A percentile compares a stretch with the other conserved stretches of the same genome.
Evolutionary conservation across 164 flowering plant species (phyloP).

Genomic region (Platanus orientalis): DNA sequence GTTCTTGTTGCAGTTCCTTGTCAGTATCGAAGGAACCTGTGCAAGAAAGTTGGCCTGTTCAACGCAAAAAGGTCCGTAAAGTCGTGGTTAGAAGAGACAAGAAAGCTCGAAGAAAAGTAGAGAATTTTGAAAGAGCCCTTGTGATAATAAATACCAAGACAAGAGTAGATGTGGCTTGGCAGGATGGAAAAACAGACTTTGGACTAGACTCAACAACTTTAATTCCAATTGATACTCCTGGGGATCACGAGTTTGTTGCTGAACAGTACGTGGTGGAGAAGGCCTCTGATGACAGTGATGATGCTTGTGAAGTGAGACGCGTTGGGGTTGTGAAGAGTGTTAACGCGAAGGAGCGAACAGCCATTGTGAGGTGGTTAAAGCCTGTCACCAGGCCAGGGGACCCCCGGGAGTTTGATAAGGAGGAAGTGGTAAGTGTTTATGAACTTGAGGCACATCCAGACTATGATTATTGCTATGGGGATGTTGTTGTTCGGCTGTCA

Average conservation of each 20-base stretch:
- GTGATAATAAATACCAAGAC: conserved; percentile 67
- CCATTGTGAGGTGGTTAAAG: conserved; percentile 88
- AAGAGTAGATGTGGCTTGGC: conserved; percentile 90
- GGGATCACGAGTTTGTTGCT: conserved; percentile 93
- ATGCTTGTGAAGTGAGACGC: conserved; percentile 54
- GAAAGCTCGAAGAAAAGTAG: conserved; percentile 66
- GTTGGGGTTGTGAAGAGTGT: conserved; percentile 93
- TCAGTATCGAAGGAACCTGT: conserved; percentile 50
- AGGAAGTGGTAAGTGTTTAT: conserved; percentile 95
- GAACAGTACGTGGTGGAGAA: conserved; percentile 97
- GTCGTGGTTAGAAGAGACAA: conserved; percentile 66
- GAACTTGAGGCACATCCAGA: conserved; percentile 96
- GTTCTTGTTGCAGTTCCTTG: conserved; percentile 42
- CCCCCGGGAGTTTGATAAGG: conserved; percentile 77
- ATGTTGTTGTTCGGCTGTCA: conserved; percentile 81
- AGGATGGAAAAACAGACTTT: conserved; percentile 57
- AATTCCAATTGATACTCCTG: conserved; percentile 86
- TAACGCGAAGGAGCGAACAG: conserved; percentile 89
- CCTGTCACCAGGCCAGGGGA: conserved; percentile 82
- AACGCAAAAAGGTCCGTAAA: conserved; percentile 80
- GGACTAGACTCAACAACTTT: conserved; percentile 53
- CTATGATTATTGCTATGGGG: conserved; percentile 97
- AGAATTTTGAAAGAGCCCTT: conserved; percentile 77
- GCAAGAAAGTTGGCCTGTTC: conserved; percentile 62
- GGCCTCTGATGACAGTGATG: conserved; percentile 61